Evolutionary conservation across 345 rosid species (phyloP).

Genomic region (Salix exigua): DNA sequence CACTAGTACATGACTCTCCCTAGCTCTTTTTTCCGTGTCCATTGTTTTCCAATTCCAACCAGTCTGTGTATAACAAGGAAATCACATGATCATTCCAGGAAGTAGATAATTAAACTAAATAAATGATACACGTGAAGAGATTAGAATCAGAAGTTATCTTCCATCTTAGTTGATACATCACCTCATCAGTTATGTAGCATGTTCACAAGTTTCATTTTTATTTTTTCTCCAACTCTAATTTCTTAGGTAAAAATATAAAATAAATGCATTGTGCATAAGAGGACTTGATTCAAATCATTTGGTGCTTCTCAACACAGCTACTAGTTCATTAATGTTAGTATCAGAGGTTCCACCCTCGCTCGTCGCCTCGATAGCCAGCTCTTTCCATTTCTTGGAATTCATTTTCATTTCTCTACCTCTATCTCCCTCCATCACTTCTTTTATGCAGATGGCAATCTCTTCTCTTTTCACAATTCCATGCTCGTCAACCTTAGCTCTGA

Average conservation of each 20-base stretch:
- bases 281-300: background rate
- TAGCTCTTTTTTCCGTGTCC: too few species aligned
- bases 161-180: too few species aligned
- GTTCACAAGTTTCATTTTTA: too few species aligned
- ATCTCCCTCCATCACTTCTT: constrained; percentile 19
- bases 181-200: too few species aligned
- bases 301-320: background rate
- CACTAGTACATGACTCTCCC: too few species aligned
- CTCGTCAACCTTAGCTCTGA: constrained; percentile 18
- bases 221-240: too few species aligned
- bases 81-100: too few species aligned
- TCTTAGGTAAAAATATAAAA: background rate
- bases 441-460: constrained; percentile 16
- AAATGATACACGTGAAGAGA: too few species aligned
- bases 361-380: constrained; percentile 21
- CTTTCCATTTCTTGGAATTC: constrained; percentile 17
- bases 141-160: too few species aligned
- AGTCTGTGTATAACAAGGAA: too few species aligned
- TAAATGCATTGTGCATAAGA: background rate
- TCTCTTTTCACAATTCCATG: constrained; percentile 18
- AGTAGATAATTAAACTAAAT: too few species aligned
- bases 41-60: too few species aligned
- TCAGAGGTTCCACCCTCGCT: constrained; percentile 20
- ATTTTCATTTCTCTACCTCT: constrained; percentile 2
- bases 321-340: constrained; percentile 5